Conservation (phyloP, 192 early-diverging fungal genomes). For the Linnemannia hyalina region DNA sequence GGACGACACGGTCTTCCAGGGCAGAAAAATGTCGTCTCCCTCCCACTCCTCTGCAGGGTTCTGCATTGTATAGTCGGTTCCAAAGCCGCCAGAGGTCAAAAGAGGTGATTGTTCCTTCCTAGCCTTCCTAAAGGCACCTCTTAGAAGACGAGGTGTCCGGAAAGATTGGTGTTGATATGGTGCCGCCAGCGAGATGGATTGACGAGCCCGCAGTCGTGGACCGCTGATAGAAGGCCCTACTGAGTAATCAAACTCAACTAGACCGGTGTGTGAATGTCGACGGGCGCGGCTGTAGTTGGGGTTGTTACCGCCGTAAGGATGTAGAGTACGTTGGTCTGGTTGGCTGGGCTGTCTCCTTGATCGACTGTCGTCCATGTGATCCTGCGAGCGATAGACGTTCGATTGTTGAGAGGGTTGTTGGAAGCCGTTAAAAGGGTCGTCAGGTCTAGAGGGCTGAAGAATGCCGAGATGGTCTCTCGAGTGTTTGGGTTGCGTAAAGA, state of each 20-base stretch:
- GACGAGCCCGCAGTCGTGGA: constrained; percentile 14
- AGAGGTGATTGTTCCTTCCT: constrained; percentile 48
- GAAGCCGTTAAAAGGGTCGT: not conserved
- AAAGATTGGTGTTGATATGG: constrained; percentile 31
- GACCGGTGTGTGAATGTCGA: constrained; percentile 41
- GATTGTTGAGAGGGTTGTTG: not conserved
- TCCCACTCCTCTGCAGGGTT: constrained; percentile 1
- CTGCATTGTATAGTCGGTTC: constrained; percentile 15
- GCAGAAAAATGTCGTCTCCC: not conserved
- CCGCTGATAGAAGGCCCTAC: not conserved
- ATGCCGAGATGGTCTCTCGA: constrained; percentile 30
- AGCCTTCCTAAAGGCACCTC: constrained; percentile 34
- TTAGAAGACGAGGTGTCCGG: constrained; percentile 22
- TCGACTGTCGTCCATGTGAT: not conserved
- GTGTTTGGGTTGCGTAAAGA: not conserved
- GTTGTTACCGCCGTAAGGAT: not conserved
- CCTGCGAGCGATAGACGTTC: not conserved
- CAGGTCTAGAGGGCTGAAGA: constrained; percentile 4
- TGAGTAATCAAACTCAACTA: not conserved
- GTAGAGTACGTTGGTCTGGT: not conserved
- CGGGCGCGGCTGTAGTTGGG: constrained; percentile 7
- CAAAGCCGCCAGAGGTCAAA: constrained; percentile 46
- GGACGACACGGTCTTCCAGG: not conserved
- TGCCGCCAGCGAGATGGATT: constrained; percentile 6
- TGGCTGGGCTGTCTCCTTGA: not conserved